Evolutionary conservation across 192 early-diverging fungal species (phyloP).

Genomic region (Kickxella alabastrina): DNA sequence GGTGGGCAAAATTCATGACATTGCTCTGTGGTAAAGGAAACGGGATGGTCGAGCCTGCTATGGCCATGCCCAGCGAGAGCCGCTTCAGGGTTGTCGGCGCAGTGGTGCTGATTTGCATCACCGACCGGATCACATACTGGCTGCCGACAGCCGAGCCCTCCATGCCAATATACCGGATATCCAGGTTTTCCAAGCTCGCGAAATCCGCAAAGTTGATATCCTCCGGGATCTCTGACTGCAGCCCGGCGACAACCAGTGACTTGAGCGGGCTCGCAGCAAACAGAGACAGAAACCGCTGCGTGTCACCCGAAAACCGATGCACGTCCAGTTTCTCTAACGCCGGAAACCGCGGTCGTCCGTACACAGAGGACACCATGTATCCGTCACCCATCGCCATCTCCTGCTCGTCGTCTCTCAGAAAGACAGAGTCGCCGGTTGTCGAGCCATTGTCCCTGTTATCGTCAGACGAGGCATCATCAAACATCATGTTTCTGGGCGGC

Average conservation of each 20-base stretch:
- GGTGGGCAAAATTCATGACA: not conserved
- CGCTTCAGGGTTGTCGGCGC: not conserved
- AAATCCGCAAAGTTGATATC: constrained; percentile 3
- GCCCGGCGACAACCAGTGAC: constrained; percentile 8
- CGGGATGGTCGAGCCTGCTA: not conserved
- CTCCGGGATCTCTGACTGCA: constrained; percentile 1
- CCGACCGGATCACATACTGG: not conserved
- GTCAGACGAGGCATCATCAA: not conserved
- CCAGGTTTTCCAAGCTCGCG: not conserved
- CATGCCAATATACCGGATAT: constrained; percentile 1
- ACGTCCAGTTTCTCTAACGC: constrained; percentile 6
- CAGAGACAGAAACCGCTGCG: not conserved
- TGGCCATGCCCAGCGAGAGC: constrained; percentile 1
- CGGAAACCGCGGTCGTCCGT: constrained; percentile 12
- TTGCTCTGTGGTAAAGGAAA: too few relatives aligned
- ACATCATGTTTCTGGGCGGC: not conserved
- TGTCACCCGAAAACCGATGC: constrained; percentile 7
- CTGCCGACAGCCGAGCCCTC: not conserved
- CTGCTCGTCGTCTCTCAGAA: not conserved
- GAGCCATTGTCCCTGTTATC: not conserved
- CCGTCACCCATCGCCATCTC: not conserved
- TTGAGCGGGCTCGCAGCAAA: constrained; percentile 8
- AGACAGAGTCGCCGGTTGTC: not conserved
- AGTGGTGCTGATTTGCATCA: not conserved
- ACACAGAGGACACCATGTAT: not conserved